phyloP scores from a whole-genome alignment of 176 grass and related monocot species.

The Bolboschoenus planiculmis region DNA sequence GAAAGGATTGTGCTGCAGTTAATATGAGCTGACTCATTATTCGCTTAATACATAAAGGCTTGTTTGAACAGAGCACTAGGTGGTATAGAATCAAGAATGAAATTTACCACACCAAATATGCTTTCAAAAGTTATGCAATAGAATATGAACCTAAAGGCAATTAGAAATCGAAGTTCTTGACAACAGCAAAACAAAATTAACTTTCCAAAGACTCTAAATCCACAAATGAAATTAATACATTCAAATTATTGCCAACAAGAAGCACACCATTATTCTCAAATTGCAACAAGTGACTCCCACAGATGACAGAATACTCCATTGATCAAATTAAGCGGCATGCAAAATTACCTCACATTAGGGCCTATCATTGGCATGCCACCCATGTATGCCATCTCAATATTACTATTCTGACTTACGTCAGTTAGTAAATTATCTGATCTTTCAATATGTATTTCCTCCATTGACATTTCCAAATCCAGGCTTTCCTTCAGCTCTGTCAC shows the following conservation, averaged over 20 bases:
- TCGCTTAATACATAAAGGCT: no score
- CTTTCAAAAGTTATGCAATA: not conserved
- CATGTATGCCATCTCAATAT: not conserved
- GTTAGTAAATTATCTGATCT: not conserved
- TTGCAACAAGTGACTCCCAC: not conserved
- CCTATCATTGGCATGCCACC: not conserved
- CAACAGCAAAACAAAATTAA: not conserved
- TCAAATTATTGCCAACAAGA: not conserved
- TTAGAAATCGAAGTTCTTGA: not conserved
- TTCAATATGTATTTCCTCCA: not conserved
- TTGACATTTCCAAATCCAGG: not conserved
- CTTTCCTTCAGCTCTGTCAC: constrained; percentile 9
- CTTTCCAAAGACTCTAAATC: not conserved
- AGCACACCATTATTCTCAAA: not conserved
- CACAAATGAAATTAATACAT: not conserved
- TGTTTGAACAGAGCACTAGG: not conserved
- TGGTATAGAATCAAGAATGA: not conserved
- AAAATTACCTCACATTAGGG: not conserved
- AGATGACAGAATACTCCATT: not conserved
- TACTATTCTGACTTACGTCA: not conserved
- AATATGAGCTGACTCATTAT: no score
- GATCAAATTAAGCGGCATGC: not conserved
- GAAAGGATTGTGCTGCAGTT: no score
- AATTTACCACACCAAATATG: not conserved
- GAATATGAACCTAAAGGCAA: not conserved